Evolutionary conservation across 371 early-diverging fungal species (phyloP).

Genomic region (Lichtheimia ornata): DNA sequence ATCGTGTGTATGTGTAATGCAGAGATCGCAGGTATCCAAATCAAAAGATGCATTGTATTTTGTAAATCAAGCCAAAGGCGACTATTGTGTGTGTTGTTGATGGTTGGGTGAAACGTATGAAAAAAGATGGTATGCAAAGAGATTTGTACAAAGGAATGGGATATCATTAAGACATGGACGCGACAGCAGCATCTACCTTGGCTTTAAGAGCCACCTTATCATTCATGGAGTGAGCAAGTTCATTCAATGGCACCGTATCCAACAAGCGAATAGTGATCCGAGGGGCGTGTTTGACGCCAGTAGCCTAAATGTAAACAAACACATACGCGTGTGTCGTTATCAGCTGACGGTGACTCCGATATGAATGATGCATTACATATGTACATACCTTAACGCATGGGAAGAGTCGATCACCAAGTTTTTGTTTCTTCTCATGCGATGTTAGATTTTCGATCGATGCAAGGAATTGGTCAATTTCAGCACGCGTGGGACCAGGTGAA

Average conservation of each 20-base stretch:
- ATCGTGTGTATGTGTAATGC: no score
- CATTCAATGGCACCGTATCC: conserved; percentile 46
- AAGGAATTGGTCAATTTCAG: conserved; percentile 29
- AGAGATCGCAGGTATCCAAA: no score
- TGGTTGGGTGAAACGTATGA: background rate
- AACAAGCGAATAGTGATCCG: conserved; percentile 51
- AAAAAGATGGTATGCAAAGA: background rate
- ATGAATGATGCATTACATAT: conserved; percentile 4
- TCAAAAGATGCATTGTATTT: no score
- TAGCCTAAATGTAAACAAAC: conserved; percentile 8
- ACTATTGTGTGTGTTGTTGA: no score
- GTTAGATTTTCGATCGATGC: conserved; percentile 24
- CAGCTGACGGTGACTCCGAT: background rate
- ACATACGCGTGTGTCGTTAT: background rate
- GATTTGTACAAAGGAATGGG: conserved; percentile 1
- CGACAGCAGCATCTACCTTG: conserved; percentile 35
- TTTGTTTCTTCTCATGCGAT: conserved; percentile 37
- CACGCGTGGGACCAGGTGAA: background rate
- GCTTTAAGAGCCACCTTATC: conserved; percentile 35
- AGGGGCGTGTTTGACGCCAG: conserved; percentile 26
- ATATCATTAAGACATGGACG: conserved; percentile 5
- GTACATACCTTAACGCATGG: conserved; percentile 39
- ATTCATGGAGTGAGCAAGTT: conserved; percentile 50
- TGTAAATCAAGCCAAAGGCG: no score
- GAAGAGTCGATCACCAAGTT: conserved; percentile 41